These are phyloP conservation scores for Artemisia annua DNA, from an alignment of 129 eudicot species.

Conservation along the genomic window DNA sequence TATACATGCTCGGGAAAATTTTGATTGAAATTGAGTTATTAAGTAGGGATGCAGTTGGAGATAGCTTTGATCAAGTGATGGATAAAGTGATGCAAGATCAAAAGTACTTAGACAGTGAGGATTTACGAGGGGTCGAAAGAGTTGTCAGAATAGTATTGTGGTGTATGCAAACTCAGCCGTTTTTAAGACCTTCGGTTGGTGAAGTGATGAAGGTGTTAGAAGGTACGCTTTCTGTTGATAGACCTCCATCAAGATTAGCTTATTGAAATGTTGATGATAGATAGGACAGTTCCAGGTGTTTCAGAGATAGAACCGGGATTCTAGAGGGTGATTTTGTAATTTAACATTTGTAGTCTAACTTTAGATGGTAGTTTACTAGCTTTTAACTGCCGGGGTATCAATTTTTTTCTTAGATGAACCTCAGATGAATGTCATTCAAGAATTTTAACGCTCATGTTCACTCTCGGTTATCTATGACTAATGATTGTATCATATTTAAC, in stretches of 20 bases:
- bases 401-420: slow-evolving; percentile 19
- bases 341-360: slow-evolving; percentile 26
- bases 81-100: slow-evolving; percentile 35
- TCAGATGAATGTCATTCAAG: slow-evolving; percentile 19
- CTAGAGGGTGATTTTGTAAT: slow-evolving; percentile 28
- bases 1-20: slow-evolving; percentile 61
- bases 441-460: not conserved
- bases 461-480: not conserved
- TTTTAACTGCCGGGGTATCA: slow-evolving; percentile 26
- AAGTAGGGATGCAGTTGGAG: slow-evolving; percentile 34
- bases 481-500: not conserved
- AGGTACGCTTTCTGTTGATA: slow-evolving; percentile 72
- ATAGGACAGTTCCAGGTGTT: slow-evolving; percentile 16
- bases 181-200: slow-evolving; percentile 71
- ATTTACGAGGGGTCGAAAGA: no score
- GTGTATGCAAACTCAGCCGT: no score
- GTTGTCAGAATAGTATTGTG: no score
- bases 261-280: slow-evolving; percentile 24
- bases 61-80: slow-evolving; percentile 39
- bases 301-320: slow-evolving; percentile 44
- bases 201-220: slow-evolving; percentile 80
- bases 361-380: slow-evolving; percentile 32
- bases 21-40: slow-evolving; percentile 61
- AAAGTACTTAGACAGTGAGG: no score
- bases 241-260: slow-evolving; percentile 54